Evolutionary conservation across 1,139 yeast genomes (phyloP), one percentile per base, ranked within the genome.

Genomic region (Meyerozyma smithsonii): DNA sequence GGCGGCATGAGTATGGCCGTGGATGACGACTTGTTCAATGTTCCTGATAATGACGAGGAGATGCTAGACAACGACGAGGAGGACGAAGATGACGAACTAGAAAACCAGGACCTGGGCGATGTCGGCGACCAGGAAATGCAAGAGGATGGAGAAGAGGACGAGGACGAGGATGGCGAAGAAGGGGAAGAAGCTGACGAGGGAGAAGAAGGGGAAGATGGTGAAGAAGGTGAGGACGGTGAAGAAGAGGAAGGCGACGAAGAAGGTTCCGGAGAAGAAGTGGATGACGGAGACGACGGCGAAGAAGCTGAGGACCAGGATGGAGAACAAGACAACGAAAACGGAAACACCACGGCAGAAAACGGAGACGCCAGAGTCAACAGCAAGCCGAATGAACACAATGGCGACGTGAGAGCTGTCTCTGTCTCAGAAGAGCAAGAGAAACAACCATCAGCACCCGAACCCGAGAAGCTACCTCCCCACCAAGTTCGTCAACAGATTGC

Each of bases 401-500:
- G n/a, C 25, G n/a, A 36, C 14, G 8, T 24, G 35, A 36, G 19
- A 20, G 16, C 18, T 35, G 20, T 34, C 36, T 7, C 39, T 23
- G 7, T 26, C 28, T 11, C 36, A 32, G 28, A 28, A 35, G 6
- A 41, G 37, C 35, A 42, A 37, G 12, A 34, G 11, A 5, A 25
- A 5, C 18, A 14, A 14, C 15, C 3, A n/a, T n/a, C 6, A 4
- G 17, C 11, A 26, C 18, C 30, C 30, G 12, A 14, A 10, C 16
- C 12, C 4, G 38, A 47, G 8, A 41, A 44, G 21, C 43, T 51
- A 7, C 46, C 59, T 12, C 51, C 61, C 1, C 15, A 18, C 8
- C 30, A 30, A n/a, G 59, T 58, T 37, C 64, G 80, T 39, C 64
- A 65, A 34, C 61, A 63, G 28, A 56, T 76, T 18, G 60, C 64